Evolutionary conservation across 352 stramenopile genomes (phyloP), one percentile per base, ranked within the genome.

Genomic region (Pythium aphanidermatum): DNA sequence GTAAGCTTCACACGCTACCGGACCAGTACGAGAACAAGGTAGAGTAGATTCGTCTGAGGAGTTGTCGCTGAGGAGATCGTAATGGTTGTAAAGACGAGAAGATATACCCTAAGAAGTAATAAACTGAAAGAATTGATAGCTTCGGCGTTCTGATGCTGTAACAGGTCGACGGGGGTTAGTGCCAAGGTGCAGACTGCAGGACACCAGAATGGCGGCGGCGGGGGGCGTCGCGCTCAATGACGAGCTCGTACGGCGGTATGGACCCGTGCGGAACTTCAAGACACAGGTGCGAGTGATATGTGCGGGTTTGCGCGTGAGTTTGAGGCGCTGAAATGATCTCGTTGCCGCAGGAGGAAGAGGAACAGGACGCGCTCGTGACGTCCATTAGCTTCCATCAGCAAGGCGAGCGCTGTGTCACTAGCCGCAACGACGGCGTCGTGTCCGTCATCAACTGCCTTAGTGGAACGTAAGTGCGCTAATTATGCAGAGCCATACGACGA

Each of bases 371-470:
- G 4, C 16, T 64, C 14, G 66, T 89, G 38, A 74, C 64, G 21
- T 69, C 75, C 16, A 60, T 94, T 34, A 78, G 74, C 48, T 94
- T 94, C 50, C 82, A 94, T 37, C 71, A 81, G 55, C 73, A 83
- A 33, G 80, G 82, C 31, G 76, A 90, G 24, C 64, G 80, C 24
- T 91, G 77, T 49, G 77, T 87, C 19, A 82, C 75, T 28, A 81
- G 71, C 46, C 78, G 77, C 47, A 87, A 51, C 51, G 82, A 94
- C 46, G 82, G 82, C 17, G 73, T 87, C 32, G 62, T 94, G 23
- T 85, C 75, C 13, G 69, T 86, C 32, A 74, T 91, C 51, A 90
- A 94, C 63, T 91, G 79, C 44, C 43, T 91, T 7, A 89, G 74
- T 44, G 82, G 82, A 47, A 85, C 65, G 82, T 91, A 70, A 17